phyloP scores from a whole-genome alignment of 2,329 filamentous ascomycete genomes.

The Didymella pinodella region DNA sequence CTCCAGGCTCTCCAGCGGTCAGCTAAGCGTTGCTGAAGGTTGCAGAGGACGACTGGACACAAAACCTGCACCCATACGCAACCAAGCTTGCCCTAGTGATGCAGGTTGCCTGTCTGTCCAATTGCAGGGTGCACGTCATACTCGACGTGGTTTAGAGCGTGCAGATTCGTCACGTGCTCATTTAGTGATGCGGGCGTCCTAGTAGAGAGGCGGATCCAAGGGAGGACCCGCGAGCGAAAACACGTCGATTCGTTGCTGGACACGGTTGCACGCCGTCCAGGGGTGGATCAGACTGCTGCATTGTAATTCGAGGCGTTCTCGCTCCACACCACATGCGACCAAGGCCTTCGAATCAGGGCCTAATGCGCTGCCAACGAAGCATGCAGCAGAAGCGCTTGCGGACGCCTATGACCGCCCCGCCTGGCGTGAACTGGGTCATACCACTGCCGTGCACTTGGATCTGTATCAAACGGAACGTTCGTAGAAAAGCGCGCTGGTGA shows the following conservation, averaged over 20 bases:
- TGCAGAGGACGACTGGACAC: slow-evolving; percentile 44
- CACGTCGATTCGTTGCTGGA: slow-evolving; percentile 42
- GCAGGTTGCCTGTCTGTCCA: slow-evolving; percentile 27
- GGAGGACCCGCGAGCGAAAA: slow-evolving; percentile 41
- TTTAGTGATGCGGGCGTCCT: slow-evolving; percentile 30
- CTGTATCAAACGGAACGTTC: slow-evolving; percentile 28
- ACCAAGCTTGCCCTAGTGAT: slow-evolving; percentile 28
- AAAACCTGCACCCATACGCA: slow-evolving; percentile 39
- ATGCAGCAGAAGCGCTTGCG: slow-evolving; percentile 44
- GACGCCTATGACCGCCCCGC: slow-evolving; percentile 39
- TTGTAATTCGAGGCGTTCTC: slow-evolving; percentile 40
- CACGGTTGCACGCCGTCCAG: slow-evolving; percentile 31
- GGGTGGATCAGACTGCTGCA: slow-evolving; percentile 29
- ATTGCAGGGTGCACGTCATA: slow-evolving; percentile 22
- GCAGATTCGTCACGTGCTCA: slow-evolving; percentile 36
- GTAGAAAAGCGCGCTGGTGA: slow-evolving; percentile 27
- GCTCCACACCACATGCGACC: slow-evolving; percentile 34
- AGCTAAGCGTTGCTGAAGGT: slow-evolving; percentile 49
- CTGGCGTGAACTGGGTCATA: slow-evolving; percentile 21
- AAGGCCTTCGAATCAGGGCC: slow-evolving; percentile 37
- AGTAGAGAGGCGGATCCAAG: slow-evolving; percentile 33
- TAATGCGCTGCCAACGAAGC: slow-evolving; percentile 50
- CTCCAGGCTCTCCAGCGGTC: slow-evolving; percentile 43
- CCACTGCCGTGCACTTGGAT: slow-evolving; percentile 43
- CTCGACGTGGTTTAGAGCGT: slow-evolving; percentile 25